phyloP scores from a whole-genome alignment of 345 rosid species.

The Balakata baccata region DNA sequence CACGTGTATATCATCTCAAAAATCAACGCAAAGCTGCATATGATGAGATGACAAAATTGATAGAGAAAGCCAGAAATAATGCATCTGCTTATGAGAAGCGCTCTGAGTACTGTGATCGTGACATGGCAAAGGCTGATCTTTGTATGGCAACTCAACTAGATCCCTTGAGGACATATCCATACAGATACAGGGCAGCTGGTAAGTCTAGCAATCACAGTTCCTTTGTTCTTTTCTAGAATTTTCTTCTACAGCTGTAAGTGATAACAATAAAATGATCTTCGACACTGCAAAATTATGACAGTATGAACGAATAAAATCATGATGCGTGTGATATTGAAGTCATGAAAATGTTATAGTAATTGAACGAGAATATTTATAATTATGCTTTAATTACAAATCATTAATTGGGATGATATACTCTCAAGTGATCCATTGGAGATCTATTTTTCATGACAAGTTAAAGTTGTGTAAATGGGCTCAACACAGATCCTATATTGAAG shows the following conservation, averaged over 20 bases:
- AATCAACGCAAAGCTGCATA: constrained; percentile 80
- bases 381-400: neutral
- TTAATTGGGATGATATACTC: neutral
- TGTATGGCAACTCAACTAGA: constrained; percentile 71
- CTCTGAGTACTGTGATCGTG: constrained; percentile 90
- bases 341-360: neutral
- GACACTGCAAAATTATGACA: neutral
- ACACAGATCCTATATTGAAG: neutral
- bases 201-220: neutral
- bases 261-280: neutral
- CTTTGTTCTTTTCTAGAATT: neutral
- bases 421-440: neutral
- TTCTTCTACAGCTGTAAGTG: neutral
- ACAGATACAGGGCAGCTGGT: constrained; percentile 98
- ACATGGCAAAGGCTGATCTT: constrained; percentile 88
- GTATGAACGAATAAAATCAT: neutral
- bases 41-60: constrained; percentile 94
- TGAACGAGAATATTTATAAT: neutral
- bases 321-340: neutral
- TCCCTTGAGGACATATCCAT: constrained; percentile 94
- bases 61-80: constrained; percentile 83
- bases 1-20: constrained; percentile 81
- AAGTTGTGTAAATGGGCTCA: neutral
- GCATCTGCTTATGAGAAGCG: constrained; percentile 96
- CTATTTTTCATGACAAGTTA: neutral